These are phyloP conservation scores for Dendrocalamus latiflorus DNA, from an alignment of 202 grass and related monocot species.

Conservation along the genomic window DNA sequence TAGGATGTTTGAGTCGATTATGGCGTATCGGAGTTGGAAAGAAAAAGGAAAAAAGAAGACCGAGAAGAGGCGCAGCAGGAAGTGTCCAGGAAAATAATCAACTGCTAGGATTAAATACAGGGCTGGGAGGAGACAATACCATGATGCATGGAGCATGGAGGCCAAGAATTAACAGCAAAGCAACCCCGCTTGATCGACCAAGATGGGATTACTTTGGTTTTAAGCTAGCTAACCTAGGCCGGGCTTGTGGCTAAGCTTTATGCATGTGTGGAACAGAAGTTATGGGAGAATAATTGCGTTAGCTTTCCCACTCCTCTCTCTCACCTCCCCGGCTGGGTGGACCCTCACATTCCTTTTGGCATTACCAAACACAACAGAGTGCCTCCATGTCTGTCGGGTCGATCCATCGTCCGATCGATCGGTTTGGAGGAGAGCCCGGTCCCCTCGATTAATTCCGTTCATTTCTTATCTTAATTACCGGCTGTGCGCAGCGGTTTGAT, in stretches of 20 bases:
- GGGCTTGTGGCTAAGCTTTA: background rate
- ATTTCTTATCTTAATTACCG: background rate
- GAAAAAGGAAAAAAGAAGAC: too few relatives aligned
- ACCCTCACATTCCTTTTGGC: constrained; percentile 48
- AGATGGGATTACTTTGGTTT: constrained; percentile 33
- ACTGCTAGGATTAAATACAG: too few relatives aligned
- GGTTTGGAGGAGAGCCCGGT: background rate
- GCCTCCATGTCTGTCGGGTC: constrained; percentile 10
- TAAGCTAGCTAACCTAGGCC: constrained; percentile 18
- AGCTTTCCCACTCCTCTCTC: background rate
- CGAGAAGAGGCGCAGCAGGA: too few relatives aligned
- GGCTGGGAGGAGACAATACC: background rate
- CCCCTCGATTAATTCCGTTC: background rate
- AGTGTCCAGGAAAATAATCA: too few relatives aligned
- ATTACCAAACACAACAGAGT: constrained; percentile 42
- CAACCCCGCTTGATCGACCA: background rate
- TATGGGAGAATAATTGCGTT: constrained; percentile 36
- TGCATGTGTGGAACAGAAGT: constrained; percentile 39
- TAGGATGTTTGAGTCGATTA: too few relatives aligned
- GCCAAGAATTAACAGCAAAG: constrained; percentile 26
- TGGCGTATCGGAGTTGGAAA: too few relatives aligned
- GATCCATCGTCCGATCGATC: background rate
- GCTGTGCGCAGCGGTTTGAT: too few relatives aligned
- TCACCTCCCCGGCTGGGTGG: background rate
- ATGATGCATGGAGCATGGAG: constrained; percentile 25